phyloP scores from a whole-genome alignment of 225 moss, liverwort and hornwort genomes.

The Asterella californica region DNA sequence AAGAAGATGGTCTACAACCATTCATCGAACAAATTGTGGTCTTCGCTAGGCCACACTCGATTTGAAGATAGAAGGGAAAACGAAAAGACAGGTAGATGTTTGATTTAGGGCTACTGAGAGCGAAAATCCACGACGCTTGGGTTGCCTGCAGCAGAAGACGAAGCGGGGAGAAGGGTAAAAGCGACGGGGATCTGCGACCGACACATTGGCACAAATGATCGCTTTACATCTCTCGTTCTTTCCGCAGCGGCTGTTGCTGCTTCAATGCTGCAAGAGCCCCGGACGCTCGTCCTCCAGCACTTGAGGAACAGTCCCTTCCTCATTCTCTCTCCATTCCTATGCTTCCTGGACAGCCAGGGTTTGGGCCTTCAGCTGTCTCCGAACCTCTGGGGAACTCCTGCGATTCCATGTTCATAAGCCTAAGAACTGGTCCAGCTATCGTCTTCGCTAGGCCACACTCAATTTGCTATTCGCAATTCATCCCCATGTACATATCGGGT shows the following conservation, averaged over 20 bases:
- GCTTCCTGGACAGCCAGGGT: constrained; percentile 7
- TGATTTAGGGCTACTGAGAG: constrained; percentile 5
- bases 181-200: background rate
- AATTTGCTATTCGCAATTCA: background rate
- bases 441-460: background rate
- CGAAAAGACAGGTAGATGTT: background rate
- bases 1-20: background rate
- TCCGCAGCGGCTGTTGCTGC: background rate
- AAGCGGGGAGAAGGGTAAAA: background rate
- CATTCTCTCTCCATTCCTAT: background rate
- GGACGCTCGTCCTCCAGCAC: background rate
- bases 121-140: constrained; percentile 28
- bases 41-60: no score
- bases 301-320: background rate
- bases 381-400: background rate
- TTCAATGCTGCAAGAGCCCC: background rate
- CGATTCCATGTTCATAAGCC: background rate
- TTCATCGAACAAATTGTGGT: no score
- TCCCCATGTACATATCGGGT: background rate
- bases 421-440: background rate
- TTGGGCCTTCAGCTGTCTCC: constrained; percentile 1
- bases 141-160: background rate
- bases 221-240: constrained; percentile 14
- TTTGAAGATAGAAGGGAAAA: background rate
- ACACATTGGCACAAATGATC: background rate